Evolutionary conservation across 768 basidiomycete genomes (phyloP), one percentile per base, ranked within the genome.

Genomic region (Wakefieldia striispora): DNA sequence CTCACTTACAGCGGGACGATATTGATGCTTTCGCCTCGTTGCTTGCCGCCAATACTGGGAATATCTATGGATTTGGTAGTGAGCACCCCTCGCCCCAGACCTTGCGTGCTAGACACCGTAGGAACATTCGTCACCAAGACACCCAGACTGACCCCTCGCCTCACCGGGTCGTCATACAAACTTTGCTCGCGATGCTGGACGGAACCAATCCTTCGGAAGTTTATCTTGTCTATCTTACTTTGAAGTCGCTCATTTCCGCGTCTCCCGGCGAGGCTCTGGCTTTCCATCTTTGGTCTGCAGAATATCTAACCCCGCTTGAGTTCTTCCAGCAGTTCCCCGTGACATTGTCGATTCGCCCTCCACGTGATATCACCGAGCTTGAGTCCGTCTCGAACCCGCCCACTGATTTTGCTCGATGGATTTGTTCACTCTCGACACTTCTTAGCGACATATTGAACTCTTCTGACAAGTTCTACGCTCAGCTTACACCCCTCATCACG

Each of bases 21-120:
- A 72, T 86, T 16, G 73, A 83, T 43, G 87, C 87, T 1, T 94
- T 93, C 57, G 78, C 84, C 14, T 74, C 77, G 9, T 71, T 93
- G 12, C 70, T 94, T 11, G 70, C 79, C 31, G 64, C 74, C 8
- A 74, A 83, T 31, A 73, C 76, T 45, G 89, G 90, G 0, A 71
- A 71, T 17, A 78, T 91, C 41, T 74, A 80, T 41, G 81, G 83
- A 35, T 80, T 88, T 46, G 77, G 75, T 26, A 72, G 75, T 44
- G 80, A 82, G 49, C 72, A 75, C 45, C 70, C 75, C 31, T 55
- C 61, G 34, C 59, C 71, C n/a, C 72, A 72, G 42, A 74, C 75
- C 19, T 58, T 80, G 36, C 70, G 74, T 9, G 68, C 64, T 19
- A 71, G 72, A 45, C 78, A 70, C 43, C 51, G 50, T 35, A 49